A percentile compares a stretch with the other conserved stretches of the same genome.
phyloP scores from a whole-genome alignment of 2,329 filamentous ascomycete species.

The Calcarisporium arbuscula region DNA sequence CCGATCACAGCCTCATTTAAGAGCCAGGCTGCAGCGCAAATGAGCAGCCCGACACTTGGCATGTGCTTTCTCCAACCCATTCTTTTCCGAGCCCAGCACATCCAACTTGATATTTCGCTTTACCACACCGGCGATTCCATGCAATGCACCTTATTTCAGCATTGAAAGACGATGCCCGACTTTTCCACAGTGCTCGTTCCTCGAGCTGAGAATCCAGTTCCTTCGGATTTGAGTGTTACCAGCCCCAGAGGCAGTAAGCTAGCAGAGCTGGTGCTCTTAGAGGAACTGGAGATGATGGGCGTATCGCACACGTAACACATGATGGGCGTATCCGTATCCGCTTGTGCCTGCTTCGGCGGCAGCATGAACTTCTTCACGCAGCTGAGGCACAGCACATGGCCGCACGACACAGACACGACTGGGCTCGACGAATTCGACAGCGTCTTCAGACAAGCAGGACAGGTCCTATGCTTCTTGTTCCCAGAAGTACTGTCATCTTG shows the following conservation, averaged over 20 bases:
- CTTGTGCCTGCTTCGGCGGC: constrained; percentile 34
- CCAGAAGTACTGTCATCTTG: constrained; percentile 45
- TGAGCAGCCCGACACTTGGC: constrained; percentile 5
- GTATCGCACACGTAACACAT: constrained; percentile 82
- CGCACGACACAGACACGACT: constrained; percentile 78
- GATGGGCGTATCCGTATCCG: constrained; percentile 39
- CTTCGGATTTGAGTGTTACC: constrained; percentile 75
- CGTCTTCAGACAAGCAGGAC: constrained; percentile 78
- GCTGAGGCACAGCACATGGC: constrained; percentile 81
- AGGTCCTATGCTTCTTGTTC: constrained; percentile 45
- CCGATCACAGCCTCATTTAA: constrained; percentile 27
- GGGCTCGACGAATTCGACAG: constrained; percentile 79
- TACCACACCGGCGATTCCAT: not conserved
- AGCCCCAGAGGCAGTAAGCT: constrained; percentile 63
- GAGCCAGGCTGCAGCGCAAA: constrained; percentile 14
- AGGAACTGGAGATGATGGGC: constrained; percentile 53
- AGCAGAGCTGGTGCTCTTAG: constrained; percentile 36
- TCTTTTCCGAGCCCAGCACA: not conserved
- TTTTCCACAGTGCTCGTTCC: constrained; percentile 78
- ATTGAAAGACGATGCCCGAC: constrained; percentile 74
- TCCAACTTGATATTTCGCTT: not conserved
- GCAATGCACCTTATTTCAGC: constrained; percentile 34
- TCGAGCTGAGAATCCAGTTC: constrained; percentile 87
- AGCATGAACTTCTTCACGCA: constrained; percentile 82
- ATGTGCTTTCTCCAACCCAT: not conserved